These are phyloP conservation scores for Cyclotella distinguenda DNA, from an alignment of 108 stramenopile genomes.

Conservation along the genomic window DNA sequence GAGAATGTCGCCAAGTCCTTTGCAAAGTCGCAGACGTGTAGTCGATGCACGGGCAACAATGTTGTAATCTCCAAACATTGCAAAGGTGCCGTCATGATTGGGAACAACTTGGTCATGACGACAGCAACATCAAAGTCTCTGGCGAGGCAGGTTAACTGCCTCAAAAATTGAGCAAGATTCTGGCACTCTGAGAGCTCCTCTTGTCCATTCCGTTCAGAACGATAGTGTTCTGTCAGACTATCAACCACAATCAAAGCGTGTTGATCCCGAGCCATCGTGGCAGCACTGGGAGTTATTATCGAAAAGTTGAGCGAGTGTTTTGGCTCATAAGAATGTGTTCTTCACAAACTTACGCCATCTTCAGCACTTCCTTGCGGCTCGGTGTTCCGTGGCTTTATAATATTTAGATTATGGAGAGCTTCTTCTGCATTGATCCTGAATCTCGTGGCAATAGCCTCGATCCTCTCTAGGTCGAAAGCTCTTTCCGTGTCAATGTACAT, in stretches of 20 bases:
- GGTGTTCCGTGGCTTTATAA: constrained; percentile 97
- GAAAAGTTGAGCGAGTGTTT: background rate
- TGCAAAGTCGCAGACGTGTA: constrained; percentile 96
- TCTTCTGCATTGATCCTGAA: constrained; percentile 93
- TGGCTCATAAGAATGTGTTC: background rate
- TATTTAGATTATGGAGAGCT: constrained; percentile 98
- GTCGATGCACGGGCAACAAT: constrained; percentile 99
- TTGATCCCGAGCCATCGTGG: constrained; percentile 97
- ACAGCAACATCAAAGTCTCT: constrained; percentile 99
- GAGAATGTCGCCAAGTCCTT: constrained; percentile 97
- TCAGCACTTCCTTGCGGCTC: constrained; percentile 98
- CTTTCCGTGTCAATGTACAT: constrained; percentile 99
- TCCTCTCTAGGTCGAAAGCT: constrained; percentile 94
- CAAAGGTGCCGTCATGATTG: constrained; percentile 95
- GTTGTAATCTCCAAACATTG: constrained; percentile 99
- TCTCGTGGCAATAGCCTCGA: constrained; percentile 96
- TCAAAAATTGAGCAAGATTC: constrained; percentile 97
- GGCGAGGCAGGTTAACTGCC: constrained; percentile 94
- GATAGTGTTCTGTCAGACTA: constrained; percentile 95
- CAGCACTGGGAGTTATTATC: constrained; percentile 48
- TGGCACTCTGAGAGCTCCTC: constrained; percentile 97
- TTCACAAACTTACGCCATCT: constrained; percentile 64
- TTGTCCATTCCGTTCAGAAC: constrained; percentile 98
- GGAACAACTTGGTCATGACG: constrained; percentile 99
- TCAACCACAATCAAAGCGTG: constrained; percentile 98